Evolutionary conservation across 495 filamentous ascomycete species (phyloP), one percentile per base, ranked within the genome.

Genomic region (Hypomontagnella submonticulosa): DNA sequence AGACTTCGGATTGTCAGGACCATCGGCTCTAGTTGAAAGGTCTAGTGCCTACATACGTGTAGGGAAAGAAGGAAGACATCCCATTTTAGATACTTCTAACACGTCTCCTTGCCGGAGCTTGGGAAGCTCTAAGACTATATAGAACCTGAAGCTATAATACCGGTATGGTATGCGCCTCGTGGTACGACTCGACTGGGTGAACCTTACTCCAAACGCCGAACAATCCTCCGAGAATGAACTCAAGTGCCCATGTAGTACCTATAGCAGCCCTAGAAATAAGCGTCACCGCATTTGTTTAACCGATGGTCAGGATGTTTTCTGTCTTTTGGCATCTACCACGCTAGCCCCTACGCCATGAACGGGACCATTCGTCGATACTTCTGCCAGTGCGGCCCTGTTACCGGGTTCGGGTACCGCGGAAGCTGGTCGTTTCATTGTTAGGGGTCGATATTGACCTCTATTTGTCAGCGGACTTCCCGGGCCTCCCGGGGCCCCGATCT

Each of bases 401-500:
- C 62, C 60, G 16, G 63, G 59, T 13, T 68, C 64, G 0, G 59
- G 61, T 2, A 66, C 73, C 1, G 34, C 16, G 36, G 72, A 69
- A 19, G 70, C 76, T 9, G 80, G 78, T 41, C 85, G 76, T 67
- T 88, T 89, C 65, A 85, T 80, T 4, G 83, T 83, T 7, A 84
- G 84, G 16, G 86, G 86, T 47, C 84, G 84, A 55, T 89, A 91
- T 56, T 78, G 78, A 1, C 77, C 74, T 13, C 88, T 76, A 69
- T 89, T 90, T 23, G 74, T 79, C 19, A 86, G 70, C 8, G 87
- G 86, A 71, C 84, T 88, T 19, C 80, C 77, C 30, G 63, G 70
- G n/a, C 73, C 80, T 3, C 77, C 77, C 7, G 92, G 92, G 49
- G 88, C 90, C 2, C 92, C 92, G 46, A 97, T 90, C 61, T 86